Evolutionary conservation across 306 rosid species (phyloP).

Genomic region (Myrica gale): DNA sequence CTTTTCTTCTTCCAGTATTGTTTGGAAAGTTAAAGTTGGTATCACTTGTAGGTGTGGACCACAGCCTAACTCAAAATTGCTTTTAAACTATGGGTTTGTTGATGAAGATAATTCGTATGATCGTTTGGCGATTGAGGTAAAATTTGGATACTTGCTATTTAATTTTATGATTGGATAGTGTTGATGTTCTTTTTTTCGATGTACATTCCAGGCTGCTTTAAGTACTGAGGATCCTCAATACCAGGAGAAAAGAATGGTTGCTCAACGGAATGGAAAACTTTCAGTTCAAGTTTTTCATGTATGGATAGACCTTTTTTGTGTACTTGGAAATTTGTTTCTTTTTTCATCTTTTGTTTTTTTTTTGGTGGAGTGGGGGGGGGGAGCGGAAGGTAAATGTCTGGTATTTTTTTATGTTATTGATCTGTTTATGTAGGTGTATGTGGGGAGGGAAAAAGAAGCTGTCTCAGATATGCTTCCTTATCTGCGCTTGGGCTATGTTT

Average conservation of each 20-base stretch:
- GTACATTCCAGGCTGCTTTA: conserved; percentile 71
- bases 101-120: conserved; percentile 79
- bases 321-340: no score
- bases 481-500: conserved; percentile 84
- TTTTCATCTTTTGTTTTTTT: no score
- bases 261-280: conserved; percentile 84
- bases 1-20: conserved; percentile 1
- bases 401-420: conserved; percentile 1
- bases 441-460: conserved; percentile 83
- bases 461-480: conserved; percentile 84
- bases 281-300: conserved; percentile 79
- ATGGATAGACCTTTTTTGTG: conserved; percentile 3
- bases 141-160: conserved; percentile 21
- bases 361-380: background rate
- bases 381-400: background rate
- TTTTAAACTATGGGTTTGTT: conserved; percentile 88
- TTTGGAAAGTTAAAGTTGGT: conserved; percentile 25
- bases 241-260: conserved; percentile 93
- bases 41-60: conserved; percentile 88
- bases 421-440: conserved; percentile 51
- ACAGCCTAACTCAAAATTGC: conserved; percentile 88
- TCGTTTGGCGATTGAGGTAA: conserved; percentile 75
- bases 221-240: conserved; percentile 94
- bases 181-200: conserved; percentile 23
- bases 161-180: conserved; percentile 24